Base-by-base conservation (phyloP, 108 stramenopile genomes). In the Ochromonas danica region DNA sequence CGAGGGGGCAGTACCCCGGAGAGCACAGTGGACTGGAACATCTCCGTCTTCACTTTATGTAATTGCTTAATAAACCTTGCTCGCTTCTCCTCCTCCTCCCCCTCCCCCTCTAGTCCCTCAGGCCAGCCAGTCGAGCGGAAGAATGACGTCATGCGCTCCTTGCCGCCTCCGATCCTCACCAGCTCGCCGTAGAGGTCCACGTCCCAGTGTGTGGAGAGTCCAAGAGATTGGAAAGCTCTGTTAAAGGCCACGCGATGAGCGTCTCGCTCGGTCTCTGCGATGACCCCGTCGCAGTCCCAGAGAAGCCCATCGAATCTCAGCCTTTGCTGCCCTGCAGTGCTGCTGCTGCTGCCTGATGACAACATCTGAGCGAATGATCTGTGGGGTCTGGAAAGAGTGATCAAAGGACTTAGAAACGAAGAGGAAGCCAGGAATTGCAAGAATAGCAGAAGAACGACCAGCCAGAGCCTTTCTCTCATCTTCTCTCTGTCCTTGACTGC, bases 211-310 rank as follows among this genome's bases (percentile, higher is more conserved):
- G 90, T 90, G 40, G 90, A 82, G 39, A 93, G 78, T 42, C 87
- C 88, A 62, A 90, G 90, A 40, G 88, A 79, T 80, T 78, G 62
- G 85, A 96, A 96, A 41, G 93, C 93, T 10, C 78, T 63, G 78
- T 96, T 96, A 87, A 96, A 96, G 1, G 93, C 90, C 3, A 87
- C 83, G 3, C 95, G 87, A 70, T 96, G 93, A 0, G 92, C 95
- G 77, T 96, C 95, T 1, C 93, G 90, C 81, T 96, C 95, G 0
- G 95, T 96, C 71, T 96, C 95, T 14, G 95, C 95, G 43, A 96
- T 80, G 22, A 96, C 95, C 28, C 95, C 95, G 74, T 96, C 95
- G 87, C 93, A 94, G 80, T 87, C 85, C 40, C 84, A 86, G 17
- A 86, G 79, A 39, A 86, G 85, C 31, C 83, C 84, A 22, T 51